Evolutionary conservation across 1,139 yeast species (phyloP).

Genomic region (Petasospora fabianii): DNA sequence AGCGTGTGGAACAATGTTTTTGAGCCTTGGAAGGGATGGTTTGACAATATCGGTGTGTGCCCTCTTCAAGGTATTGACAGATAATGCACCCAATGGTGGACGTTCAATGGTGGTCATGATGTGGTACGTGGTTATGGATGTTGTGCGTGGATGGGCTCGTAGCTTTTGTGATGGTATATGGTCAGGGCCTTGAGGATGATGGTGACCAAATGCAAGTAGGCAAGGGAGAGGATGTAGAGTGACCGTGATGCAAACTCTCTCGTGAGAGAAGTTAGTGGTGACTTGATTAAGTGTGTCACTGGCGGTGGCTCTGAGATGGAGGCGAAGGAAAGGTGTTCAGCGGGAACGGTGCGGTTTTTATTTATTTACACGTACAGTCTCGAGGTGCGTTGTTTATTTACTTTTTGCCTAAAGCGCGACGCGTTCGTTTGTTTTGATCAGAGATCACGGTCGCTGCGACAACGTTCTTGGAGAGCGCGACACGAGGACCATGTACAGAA

Average conservation of each 20-base stretch:
- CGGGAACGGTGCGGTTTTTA: neutral
- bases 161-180: too few relatives aligned
- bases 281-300: too few relatives aligned
- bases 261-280: too few relatives aligned
- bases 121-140: neutral
- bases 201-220: neutral
- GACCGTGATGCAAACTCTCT: neutral
- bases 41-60: constrained; percentile 13
- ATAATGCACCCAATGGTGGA: constrained; percentile 19
- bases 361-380: constrained; percentile 1
- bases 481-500: too few relatives aligned
- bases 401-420: constrained; percentile 20
- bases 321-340: neutral
- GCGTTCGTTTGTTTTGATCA: constrained; percentile 5
- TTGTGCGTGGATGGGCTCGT: too few relatives aligned
- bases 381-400: constrained; percentile 18
- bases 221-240: neutral
- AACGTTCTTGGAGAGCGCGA: constrained; percentile 2
- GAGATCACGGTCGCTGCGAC: constrained; percentile 1
- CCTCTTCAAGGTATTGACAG: constrained; percentile 18
- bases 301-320: neutral
- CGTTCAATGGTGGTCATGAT: constrained; percentile 21
- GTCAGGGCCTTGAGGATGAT: neutral
- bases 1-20: constrained; percentile 8
- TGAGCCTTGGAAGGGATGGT: constrained; percentile 13